Evolutionary conservation across 2,329 filamentous ascomycete species (phyloP), one percentile per base, ranked within the genome.

Genomic region (Fusarium beomiforme): DNA sequence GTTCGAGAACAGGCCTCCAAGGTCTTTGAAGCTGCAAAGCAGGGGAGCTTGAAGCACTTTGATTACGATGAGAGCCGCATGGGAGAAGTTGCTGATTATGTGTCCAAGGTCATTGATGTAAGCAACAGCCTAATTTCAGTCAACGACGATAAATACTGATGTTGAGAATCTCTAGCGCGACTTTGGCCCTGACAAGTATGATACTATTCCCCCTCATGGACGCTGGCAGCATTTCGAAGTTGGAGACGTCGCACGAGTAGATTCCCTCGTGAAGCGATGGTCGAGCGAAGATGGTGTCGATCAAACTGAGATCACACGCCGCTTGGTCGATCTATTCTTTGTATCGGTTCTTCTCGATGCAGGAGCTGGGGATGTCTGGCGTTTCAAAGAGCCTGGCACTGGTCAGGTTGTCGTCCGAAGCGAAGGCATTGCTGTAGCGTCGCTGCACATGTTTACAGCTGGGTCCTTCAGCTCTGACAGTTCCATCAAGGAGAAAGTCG

Each of bases 161-260:
- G 1, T 0, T 6, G 14, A 3, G 1, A 2, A 2, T 17, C 1
- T n/a, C 3, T 36, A 87, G 85, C 83, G 85, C 21, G 85, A 87
- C 69, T 87, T 85, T 65, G 85, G 85, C 0, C 85, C 85, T 2
- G 80, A 85, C 64, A 80, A 77, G 21, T 85, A 78, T 69, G 63
- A 83, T 51, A 75, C 79, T 1, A 89, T 89, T 54, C 87, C 87
- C 0, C 85, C 86, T 13, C 87, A 89, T 67, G 88, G 84, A 12
- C 84, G 89, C 44, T 90, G 89, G 86, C 89, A 90, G 75, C 89
- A 91, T 78, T 90, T 90, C 70, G 85, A 89, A 17, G 84, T 89
- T 41, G 88, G 88, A 13, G 83, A 83, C 17, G 79, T 86, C 31
- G 80, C 84, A 41, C 86, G 88, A 36, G 78, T 89, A 11, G 78